Conservation (phyloP, 1,284 basidiomycete species). For the Rhodotorula sp. region DNA sequence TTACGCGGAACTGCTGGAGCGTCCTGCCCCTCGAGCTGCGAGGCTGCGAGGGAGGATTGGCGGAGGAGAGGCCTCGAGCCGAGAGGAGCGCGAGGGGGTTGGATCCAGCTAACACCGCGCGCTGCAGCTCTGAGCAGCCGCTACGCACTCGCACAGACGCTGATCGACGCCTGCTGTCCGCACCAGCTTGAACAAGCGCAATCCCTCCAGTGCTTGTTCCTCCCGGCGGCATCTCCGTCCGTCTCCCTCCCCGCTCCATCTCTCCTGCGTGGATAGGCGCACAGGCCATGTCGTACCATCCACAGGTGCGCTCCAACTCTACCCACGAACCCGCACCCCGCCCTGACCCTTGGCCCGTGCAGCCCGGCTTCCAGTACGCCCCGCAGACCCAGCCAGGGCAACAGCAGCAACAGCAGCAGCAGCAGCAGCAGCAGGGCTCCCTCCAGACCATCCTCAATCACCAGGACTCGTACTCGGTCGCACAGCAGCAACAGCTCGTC, state of each 20-base stretch:
- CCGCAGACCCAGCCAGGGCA: neutral
- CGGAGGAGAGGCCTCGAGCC: no score
- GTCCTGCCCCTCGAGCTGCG: no score
- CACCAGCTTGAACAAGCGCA: no score
- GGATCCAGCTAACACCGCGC: no score
- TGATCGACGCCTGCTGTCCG: no score
- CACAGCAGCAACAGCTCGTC: conserved; percentile 22
- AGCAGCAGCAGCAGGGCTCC: neutral
- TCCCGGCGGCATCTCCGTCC: neutral
- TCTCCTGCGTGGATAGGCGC: neutral
- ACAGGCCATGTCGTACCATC: conserved; percentile 19
- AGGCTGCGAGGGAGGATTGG: no score
- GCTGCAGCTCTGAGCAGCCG: no score
- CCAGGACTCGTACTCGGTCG: conserved; percentile 20
- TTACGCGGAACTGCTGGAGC: no score
- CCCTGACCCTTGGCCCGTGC: neutral
- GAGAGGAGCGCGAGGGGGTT: no score
- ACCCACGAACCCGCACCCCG: neutral
- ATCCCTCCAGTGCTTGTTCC: neutral
- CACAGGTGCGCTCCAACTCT: neutral
- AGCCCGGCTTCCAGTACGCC: conserved; percentile 15
- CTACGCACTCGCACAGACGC: no score
- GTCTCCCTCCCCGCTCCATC: neutral
- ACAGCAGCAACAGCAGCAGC: neutral
- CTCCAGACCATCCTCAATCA: conserved; percentile 21